These are phyloP conservation scores for Obba rivulosa DNA, from an alignment of 768 basidiomycete genomes.

Conservation along the genomic window DNA sequence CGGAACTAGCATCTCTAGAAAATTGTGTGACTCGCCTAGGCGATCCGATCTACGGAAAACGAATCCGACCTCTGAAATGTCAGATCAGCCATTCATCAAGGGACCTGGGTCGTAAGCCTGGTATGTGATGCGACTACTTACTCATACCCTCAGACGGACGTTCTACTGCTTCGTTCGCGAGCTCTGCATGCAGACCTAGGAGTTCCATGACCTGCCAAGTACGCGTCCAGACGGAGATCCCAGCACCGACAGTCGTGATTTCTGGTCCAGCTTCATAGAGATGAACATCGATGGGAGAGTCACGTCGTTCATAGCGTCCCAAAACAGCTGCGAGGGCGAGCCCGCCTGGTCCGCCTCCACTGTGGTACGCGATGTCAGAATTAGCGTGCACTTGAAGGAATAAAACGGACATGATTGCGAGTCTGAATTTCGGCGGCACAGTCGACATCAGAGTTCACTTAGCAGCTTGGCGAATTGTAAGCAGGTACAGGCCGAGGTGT, in stretches of 20 bases:
- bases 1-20: too few species aligned
- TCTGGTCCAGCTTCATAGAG: conserved; percentile 43
- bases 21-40: too few species aligned
- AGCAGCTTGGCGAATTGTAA: too few species aligned
- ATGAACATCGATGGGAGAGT: conserved; percentile 23
- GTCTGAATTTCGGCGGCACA: too few species aligned
- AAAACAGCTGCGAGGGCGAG: conserved; percentile 37
- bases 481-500: too few species aligned
- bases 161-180: conserved; percentile 10
- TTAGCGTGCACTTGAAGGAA: not conserved
- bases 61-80: too few species aligned
- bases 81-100: not conserved
- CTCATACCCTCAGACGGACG: not conserved
- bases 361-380: not conserved
- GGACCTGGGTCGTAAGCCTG: too few species aligned
- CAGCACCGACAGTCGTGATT: conserved; percentile 35
- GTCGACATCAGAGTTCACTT: too few species aligned
- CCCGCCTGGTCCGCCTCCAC: conserved; percentile 35
- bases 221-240: conserved; percentile 41
- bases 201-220: conserved; percentile 40
- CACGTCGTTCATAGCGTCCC: conserved; percentile 30
- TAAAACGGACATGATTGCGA: too few species aligned
- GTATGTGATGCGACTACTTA: not conserved
- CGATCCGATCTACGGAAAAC: too few species aligned
- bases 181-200: conserved; percentile 32